Evolutionary conservation across 345 rosid genomes (phyloP), one percentile per base, ranked within the genome.

Genomic region (Balakata baccata): DNA sequence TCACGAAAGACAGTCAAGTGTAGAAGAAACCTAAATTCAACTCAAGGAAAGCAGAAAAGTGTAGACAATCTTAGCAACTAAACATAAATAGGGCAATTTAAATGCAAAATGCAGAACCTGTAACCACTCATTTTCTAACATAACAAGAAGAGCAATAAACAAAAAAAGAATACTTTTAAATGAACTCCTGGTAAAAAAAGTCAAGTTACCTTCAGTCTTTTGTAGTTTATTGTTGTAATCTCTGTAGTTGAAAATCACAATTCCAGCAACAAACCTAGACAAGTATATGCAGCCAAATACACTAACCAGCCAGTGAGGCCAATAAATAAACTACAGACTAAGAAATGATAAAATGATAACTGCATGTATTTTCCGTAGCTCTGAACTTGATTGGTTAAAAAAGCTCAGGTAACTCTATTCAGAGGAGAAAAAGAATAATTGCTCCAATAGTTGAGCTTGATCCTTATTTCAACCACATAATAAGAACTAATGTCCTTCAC

Each of bases 231-330:
- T 73, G 45, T 50, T 73, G 74, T 73, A 78, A 68, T 78, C 81
- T 67, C 65, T 73, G 49, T 78, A 78, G 77, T 78, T 78, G 74
- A 78, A 78, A 73, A 78, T 45, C 23, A 78, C 81, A 67, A 66
- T 29, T 62, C 77, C 77, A 52, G 69, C 63, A 20, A 56, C 58
- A 63, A 73, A 53, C 74, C 81, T 78, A 63, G 6, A 68, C 37
- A 65, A 45, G 49, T 11, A 43, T 20, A 75, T 20, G 50, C 14
- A 50, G 9, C 47, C n/a, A 41, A 60, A 11, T 8, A 51, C 9
- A 39, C 34, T 37, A 75, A 23, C 41, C 57, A 63, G 20, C 16
- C 41, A 45, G 10, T 4, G n/a, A 58, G 12, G 51, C 29, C 60
- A 54, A 69, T 12, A 22, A n/a, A 10, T 53, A 8, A 38, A 43